Conservation (phyloP, 768 basidiomycete genomes). For the Phlebiopsis gigantea region DNA sequence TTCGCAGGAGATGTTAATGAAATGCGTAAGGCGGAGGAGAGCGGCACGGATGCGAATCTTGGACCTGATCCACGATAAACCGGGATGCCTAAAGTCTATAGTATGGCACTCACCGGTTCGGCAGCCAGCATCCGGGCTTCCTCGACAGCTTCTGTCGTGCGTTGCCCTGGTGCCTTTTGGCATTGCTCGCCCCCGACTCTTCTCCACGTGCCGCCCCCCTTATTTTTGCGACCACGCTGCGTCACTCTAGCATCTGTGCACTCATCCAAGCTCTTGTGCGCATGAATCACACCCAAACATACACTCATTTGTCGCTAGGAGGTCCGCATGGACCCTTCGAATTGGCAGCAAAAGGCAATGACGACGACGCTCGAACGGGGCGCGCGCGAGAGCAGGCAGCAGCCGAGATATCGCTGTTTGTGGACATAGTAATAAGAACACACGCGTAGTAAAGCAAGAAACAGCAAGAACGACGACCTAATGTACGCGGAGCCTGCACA, state of each 20-base stretch:
- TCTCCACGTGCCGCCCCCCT: conserved; percentile 1
- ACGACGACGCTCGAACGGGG: too few species aligned
- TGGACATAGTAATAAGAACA: conserved; percentile 7
- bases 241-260: not conserved
- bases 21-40: not conserved
- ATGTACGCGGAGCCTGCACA: conserved; percentile 3
- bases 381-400: too few species aligned
- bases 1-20: not conserved
- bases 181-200: not conserved
- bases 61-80: not conserved
- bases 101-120: conserved; percentile 4
- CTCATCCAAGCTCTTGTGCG: not conserved
- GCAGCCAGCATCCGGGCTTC: not conserved
- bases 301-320: not conserved
- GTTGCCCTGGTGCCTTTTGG: conserved; percentile 8
- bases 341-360: not conserved
- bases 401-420: not conserved
- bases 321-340: not conserved
- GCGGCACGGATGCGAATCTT: not conserved
- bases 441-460: conserved; percentile 11
- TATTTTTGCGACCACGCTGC: not conserved
- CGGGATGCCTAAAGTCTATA: conserved; percentile 7
- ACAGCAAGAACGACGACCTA: conserved; percentile 8
- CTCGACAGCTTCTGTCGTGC: conserved; percentile 5
- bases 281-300: not conserved